These are phyloP conservation scores for Sambucus nigra DNA, from an alignment of 129 eudicot genomes.

Conservation along the genomic window DNA sequence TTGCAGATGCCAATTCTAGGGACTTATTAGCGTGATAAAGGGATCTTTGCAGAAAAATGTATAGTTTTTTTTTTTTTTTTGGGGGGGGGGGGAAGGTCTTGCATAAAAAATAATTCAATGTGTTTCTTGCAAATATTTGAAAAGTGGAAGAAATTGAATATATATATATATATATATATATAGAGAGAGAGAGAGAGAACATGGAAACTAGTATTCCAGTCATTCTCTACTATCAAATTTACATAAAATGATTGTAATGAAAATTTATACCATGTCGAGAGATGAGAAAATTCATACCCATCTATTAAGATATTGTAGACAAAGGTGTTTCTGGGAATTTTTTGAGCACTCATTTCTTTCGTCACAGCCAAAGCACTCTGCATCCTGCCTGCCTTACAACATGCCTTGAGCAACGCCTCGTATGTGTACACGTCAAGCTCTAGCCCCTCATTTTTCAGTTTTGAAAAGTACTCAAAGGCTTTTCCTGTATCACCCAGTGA, in stretches of 20 bases:
- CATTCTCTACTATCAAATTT: too few species aligned
- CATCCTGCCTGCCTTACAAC: slow-evolving; percentile 98
- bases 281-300: slow-evolving; percentile 38
- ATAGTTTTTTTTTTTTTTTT: too few species aligned
- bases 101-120: too few species aligned
- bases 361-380: slow-evolving; percentile 99
- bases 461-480: slow-evolving; percentile 84
- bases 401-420: slow-evolving; percentile 92
- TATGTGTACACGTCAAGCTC: slow-evolving; percentile 79
- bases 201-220: too few species aligned
- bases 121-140: too few species aligned
- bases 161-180: too few species aligned
- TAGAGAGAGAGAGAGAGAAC: too few species aligned
- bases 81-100: too few species aligned
- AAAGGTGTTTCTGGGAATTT: slow-evolving; percentile 74
- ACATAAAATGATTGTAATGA: not conserved
- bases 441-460: slow-evolving; percentile 75
- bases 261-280: not conserved
- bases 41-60: too few species aligned
- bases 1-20: too few species aligned
- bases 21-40: too few species aligned
- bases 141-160: too few species aligned
- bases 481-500: slow-evolving; percentile 93
- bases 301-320: slow-evolving; percentile 90
- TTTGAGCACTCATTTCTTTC: slow-evolving; percentile 73